phyloP scores from a whole-genome alignment of 1,284 basidiomycete species.

The Agroathelia rolfsii region DNA sequence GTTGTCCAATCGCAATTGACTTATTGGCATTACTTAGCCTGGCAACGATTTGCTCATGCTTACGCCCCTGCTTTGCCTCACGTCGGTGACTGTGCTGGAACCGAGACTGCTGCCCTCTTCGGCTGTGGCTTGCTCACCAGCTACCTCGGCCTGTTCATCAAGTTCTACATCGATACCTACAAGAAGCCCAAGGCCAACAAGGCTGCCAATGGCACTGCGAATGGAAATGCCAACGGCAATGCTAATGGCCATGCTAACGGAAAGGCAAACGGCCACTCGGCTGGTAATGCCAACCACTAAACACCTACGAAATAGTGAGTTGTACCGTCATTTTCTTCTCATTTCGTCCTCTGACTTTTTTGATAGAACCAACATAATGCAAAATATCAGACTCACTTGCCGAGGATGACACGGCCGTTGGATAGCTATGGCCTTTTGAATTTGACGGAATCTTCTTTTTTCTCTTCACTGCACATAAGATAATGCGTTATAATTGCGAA shows the following conservation, averaged over 20 bases:
- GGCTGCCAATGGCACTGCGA: constrained; percentile 29
- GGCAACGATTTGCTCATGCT: constrained; percentile 68
- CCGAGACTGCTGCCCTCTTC: constrained; percentile 80
- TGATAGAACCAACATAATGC: too few relatives aligned
- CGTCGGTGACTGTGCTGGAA: constrained; percentile 79
- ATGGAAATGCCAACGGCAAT: constrained; percentile 24
- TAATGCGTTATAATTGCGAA: too few relatives aligned
- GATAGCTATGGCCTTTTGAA: too few relatives aligned
- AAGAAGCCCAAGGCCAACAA: constrained; percentile 46
- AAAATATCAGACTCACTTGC: too few relatives aligned
- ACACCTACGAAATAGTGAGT: too few relatives aligned
- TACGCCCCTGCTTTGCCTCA: constrained; percentile 61
- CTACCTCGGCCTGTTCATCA: constrained; percentile 88
- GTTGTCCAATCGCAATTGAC: constrained; percentile 8
- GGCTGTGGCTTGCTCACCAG: constrained; percentile 83
- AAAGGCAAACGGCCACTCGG: constrained; percentile 19
- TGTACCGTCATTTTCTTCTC: too few relatives aligned
- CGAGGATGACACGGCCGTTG: too few relatives aligned
- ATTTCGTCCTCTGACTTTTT: too few relatives aligned
- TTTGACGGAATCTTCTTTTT: too few relatives aligned
- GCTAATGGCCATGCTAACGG: constrained; percentile 24
- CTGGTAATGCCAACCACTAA: too few relatives aligned
- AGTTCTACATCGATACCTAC: constrained; percentile 82
- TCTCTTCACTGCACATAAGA: too few relatives aligned
- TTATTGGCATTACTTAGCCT: constrained; percentile 42